Evolutionary conservation across 495 filamentous ascomycete genomes (phyloP), one percentile per base, ranked within the genome.

Genomic region (Xylaria scruposa): DNA sequence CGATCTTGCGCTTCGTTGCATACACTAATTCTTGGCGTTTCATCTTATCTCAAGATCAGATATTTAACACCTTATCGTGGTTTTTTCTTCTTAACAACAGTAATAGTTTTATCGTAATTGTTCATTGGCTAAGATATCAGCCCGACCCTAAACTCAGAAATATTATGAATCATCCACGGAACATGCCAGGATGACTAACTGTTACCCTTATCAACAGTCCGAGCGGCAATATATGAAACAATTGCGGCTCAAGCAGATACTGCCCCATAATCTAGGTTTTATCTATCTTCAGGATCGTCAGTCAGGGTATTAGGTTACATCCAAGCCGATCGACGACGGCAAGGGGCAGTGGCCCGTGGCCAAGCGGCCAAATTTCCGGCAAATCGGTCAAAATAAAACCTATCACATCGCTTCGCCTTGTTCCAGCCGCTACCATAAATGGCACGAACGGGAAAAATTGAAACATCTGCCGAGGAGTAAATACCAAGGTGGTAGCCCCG

Each of bases 401-500:
- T 42, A 59, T 59, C 56, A 13, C 12, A 8, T 62, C 59, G 36
- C 59, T 26, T 38, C 60, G 38, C 60, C 38, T 42, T 13, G 12
- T 13, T 17, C 36, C 38, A 42, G 38, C 38, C 26, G 38, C 21
- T 29, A 38, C 58, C 26, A 17, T n/a, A 17, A 63, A 24, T 31
- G 60, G 38, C 15, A 61, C 31, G 12, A 42, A 42, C 38, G 36
- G 36, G 36, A 26, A 26, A 42, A 42, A 44, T 40, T 31, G 10
- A 24, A 44, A 49, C 62, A 65, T 67, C 17, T 67, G 63, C 63
- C 63, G 63, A 67, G 19, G 8, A 24, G n/a, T 7, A 38, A 21
- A 21, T 40, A 58, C 6, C 46, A 66, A 53, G 24, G 26, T 59
- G 33, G 29, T 51, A 60, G 58, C 49, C 66, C 21, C 66, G 66